Base-by-base conservation (phyloP, 2,329 filamentous ascomycete species). In the Xylaria sp. region DNA sequence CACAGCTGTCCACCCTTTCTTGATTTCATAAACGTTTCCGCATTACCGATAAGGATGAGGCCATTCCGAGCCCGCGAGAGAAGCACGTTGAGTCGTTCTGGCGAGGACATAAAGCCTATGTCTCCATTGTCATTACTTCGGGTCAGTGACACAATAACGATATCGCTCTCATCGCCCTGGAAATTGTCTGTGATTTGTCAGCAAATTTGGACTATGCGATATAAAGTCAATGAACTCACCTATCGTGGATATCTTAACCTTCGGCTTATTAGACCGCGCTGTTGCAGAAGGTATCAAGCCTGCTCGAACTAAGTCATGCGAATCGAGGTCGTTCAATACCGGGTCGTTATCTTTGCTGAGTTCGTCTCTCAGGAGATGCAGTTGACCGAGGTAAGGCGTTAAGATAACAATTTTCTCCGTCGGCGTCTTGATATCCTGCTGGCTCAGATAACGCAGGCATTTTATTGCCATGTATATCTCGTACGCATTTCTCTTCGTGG, bases 111-210 rank as follows among this genome's bases (percentile, higher is more conserved):
- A 75, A 94, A 94, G 0, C 92, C 92, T 39, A 93, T 91, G 1
- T 93, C 88, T 0, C 87, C 85, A 0, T 75, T 74, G 0, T 73
- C 64, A 69, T 94, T 94, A 75, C 90, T 91, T 4, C 92, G 82
- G 0, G 90, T 92, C 9, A 94, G 77, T 0, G 89, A 91, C 0
- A 82, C 86, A 9, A 94, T 85, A 0, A 93, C 89, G n/a, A 94
- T 90, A 1, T 93, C 88, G 45, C 87, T 89, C 71, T 94, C 92
- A 73, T 94, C 92, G 0, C 92, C 91, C 76, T 94, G 92, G 67
- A 91, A 94, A 70, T 94, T 94, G 69, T 94, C 91, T 91, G 68
- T 21, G 3, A 17, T 21, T 39, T 60, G 32, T 58, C n/a, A 27
- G 34, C 75, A 7, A 30, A 39, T 36, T 50, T 3, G 21, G 12